phyloP scores from a whole-genome alignment of 768 basidiomycete genomes.

The Leccinum subgranulosum region DNA sequence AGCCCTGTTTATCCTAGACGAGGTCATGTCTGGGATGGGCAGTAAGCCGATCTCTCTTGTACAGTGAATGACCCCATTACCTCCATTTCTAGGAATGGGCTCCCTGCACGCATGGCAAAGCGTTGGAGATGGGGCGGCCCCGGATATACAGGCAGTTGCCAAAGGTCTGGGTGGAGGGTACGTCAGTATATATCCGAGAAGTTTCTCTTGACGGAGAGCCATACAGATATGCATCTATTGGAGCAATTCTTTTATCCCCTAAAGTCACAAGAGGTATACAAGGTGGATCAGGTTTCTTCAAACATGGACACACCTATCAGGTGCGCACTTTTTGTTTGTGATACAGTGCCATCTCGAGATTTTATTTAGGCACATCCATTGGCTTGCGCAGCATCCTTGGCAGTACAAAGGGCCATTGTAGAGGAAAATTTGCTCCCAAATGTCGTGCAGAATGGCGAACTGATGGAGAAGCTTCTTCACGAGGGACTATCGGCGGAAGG shows the following conservation, averaged over 20 bases:
- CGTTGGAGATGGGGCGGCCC: conserved; percentile 70
- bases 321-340: conserved; percentile 28
- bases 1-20: conserved; percentile 78
- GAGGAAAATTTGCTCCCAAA: conserved; percentile 70
- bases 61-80: neutral
- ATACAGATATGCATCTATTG: conserved; percentile 73
- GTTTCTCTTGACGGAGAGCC: conserved; percentile 5
- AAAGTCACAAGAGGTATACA: conserved; percentile 68
- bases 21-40: conserved; percentile 93
- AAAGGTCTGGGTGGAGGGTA: conserved; percentile 91
- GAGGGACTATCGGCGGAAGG: conserved; percentile 53
- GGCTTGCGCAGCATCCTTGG: conserved; percentile 75
- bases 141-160: conserved; percentile 86
- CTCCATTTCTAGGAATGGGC: conserved; percentile 62
- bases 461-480: conserved; percentile 55
- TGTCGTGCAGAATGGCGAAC: conserved; percentile 54
- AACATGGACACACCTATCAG: conserved; percentile 87
- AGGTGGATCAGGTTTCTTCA: conserved; percentile 67
- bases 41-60: conserved; percentile 45
- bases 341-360: neutral
- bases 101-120: conserved; percentile 85
- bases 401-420: conserved; percentile 72
- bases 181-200: conserved; percentile 17
- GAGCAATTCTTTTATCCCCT: conserved; percentile 75
- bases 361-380: conserved; percentile 61